Conservation (phyloP, 2,329 filamentous ascomycete species). For the Fusarium palustre region DNA sequence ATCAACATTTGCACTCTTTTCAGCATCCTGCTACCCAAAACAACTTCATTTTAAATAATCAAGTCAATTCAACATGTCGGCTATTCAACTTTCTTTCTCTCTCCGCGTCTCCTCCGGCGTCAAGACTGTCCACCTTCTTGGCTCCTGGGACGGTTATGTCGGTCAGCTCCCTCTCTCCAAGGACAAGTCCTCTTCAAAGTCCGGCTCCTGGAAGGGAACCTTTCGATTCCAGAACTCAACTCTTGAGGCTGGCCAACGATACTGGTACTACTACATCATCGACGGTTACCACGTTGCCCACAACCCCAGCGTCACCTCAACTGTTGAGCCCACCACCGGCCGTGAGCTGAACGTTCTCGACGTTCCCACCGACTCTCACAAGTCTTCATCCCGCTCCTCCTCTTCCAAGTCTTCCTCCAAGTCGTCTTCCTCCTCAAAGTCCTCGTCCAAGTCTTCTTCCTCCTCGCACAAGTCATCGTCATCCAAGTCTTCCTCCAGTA, state of each 20-base stretch:
- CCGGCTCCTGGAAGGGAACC: conserved; percentile 92
- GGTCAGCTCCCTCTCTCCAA: conserved; percentile 95
- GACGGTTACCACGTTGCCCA: conserved; percentile 98
- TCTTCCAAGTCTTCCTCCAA: conserved; percentile 57
- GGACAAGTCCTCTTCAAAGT: conserved; percentile 84
- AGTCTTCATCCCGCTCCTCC: conserved; percentile 56
- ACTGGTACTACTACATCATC: conserved; percentile 99
- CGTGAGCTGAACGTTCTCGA: conserved; percentile 98
- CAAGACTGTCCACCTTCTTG: conserved; percentile 97
- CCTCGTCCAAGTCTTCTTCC: conserved; percentile 58
- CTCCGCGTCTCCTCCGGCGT: conserved; percentile 95
- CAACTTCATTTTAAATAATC: conserved; percentile 43
- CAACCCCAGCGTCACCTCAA: conserved; percentile 90
- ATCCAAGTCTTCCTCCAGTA: conserved; percentile 49
- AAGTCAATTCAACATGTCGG: conserved; percentile 77
- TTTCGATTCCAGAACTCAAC: conserved; percentile 94
- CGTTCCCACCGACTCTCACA: conserved; percentile 70
- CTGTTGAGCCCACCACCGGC: conserved; percentile 94
- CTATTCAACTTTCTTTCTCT: conserved; percentile 94
- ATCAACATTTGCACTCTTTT: conserved; percentile 31
- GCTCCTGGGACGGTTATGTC: conserved; percentile 97
- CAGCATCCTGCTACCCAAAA: conserved; percentile 49
- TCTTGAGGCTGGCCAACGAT: conserved; percentile 88
- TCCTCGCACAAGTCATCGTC: conserved; percentile 53
- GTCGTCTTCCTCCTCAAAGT: conserved; percentile 53